A percentile compares a stretch with the other conserved stretches of the same genome.
Conservation (phyloP, 192 early-diverging fungal genomes). For the Backusella mclennaniae region DNA sequence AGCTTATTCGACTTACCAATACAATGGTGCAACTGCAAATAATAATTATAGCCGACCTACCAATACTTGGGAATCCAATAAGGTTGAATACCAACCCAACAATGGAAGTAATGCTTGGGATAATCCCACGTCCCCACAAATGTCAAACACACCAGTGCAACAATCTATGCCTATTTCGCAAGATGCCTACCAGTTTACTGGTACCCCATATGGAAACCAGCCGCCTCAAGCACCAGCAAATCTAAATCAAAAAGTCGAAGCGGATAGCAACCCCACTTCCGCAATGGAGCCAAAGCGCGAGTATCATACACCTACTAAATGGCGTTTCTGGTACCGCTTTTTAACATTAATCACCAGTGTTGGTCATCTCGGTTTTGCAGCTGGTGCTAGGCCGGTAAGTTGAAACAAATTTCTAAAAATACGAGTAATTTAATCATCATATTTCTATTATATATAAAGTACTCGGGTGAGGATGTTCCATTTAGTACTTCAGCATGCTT, state of each 20-base stretch:
- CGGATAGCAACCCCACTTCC: neutral
- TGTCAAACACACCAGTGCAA: neutral
- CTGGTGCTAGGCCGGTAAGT: constrained; percentile 36
- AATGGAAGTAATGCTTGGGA: neutral
- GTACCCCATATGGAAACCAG: constrained; percentile 32
- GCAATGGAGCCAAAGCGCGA: neutral
- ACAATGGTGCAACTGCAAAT: constrained; percentile 14
- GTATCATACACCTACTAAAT: constrained; percentile 14
- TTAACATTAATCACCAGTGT: constrained; percentile 27
- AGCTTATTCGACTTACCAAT: neutral
- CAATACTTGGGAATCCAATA: constrained; percentile 16
- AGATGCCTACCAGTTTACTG: constrained; percentile 32
- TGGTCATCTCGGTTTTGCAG: constrained; percentile 37
- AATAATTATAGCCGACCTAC: neutral
- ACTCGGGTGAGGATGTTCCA: constrained; percentile 16
- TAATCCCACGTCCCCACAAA: neutral
- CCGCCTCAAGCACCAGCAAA: neutral
- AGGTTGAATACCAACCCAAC: neutral
- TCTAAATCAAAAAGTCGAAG: neutral
- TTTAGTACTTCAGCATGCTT: constrained; percentile 27
- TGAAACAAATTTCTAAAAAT: neutral
- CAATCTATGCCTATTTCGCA: neutral
- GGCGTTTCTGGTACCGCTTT: constrained; percentile 22
- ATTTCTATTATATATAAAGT: constrained; percentile 6
- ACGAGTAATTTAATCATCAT: neutral